Evolutionary conservation across 257 asterid genomes (phyloP).

Genomic region (Lithospermum erythrorhizon): DNA sequence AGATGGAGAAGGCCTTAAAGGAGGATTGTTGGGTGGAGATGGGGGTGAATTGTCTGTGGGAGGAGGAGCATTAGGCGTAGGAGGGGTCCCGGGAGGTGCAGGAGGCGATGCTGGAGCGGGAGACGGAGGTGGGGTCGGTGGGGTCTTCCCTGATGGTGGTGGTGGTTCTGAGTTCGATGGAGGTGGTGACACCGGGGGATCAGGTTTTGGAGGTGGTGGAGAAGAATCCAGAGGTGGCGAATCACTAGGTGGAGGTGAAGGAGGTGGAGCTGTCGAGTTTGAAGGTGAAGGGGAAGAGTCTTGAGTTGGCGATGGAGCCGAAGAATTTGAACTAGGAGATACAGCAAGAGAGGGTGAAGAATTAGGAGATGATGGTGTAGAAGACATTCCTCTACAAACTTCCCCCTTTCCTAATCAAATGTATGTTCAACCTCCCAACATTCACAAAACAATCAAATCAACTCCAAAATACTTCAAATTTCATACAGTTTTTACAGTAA

Average conservation of each 20-base stretch:
- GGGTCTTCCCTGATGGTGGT: slow-evolving; percentile 9
- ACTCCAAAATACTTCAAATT: no score
- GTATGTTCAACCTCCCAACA: slow-evolving; percentile 14
- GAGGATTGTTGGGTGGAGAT: slow-evolving; percentile 14
- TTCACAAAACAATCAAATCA: slow-evolving; percentile 16
- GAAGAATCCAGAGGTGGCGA: slow-evolving; percentile 17
- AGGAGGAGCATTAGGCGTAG: slow-evolving; percentile 17
- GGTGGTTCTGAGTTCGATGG: slow-evolving; percentile 22
- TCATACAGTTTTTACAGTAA: no score
- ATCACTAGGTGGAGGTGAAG: slow-evolving; percentile 27
- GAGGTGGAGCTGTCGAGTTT: slow-evolving; percentile 6
- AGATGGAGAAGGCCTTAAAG: slow-evolving; percentile 23
- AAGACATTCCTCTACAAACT: slow-evolving; percentile 23
- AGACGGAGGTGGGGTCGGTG: slow-evolving; percentile 18
- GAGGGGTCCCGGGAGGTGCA: slow-evolving; percentile 12
- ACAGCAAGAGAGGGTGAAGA: slow-evolving; percentile 18
- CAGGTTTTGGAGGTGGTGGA: slow-evolving; percentile 28
- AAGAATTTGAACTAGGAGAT: slow-evolving; percentile 13
- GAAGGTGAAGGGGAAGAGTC: slow-evolving; percentile 27
- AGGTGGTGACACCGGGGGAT: slow-evolving; percentile 23
- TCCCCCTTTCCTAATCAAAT: slow-evolving; percentile 3
- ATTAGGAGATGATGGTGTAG: slow-evolving; percentile 34
- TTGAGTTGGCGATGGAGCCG: neutral
- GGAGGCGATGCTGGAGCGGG: slow-evolving; percentile 16
- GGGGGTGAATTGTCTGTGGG: slow-evolving; percentile 24